phyloP scores from a whole-genome alignment of 2,329 filamentous ascomycete genomes.

The Epichloe elymi region DNA sequence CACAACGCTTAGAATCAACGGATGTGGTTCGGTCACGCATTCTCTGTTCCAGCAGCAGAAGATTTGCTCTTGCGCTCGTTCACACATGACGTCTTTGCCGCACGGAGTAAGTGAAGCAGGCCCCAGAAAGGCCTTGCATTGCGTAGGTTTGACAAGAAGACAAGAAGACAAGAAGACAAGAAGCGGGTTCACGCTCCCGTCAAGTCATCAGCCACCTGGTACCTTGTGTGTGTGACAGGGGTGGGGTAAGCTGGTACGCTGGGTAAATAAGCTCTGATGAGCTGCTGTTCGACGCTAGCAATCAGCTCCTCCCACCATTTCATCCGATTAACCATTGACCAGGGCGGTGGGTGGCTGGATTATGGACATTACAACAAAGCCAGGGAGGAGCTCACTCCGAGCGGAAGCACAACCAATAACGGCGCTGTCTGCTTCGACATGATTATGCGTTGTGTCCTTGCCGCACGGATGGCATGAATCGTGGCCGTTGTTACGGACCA shows the following conservation, averaged over 20 bases:
- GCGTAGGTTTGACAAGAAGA: too few species aligned
- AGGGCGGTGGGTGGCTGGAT: not conserved
- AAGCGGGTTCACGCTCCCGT: too few species aligned
- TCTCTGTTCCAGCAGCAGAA: too few species aligned
- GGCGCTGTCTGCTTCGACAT: not conserved
- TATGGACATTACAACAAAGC: not conserved
- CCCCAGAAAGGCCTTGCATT: too few species aligned
- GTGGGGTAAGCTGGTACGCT: not conserved
- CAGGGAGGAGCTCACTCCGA: not conserved
- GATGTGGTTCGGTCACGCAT: too few species aligned
- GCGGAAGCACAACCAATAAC: not conserved
- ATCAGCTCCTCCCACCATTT: not conserved
- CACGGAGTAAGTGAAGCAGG: too few species aligned
- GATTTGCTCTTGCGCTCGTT: too few species aligned
- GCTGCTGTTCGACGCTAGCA: slow-evolving; percentile 1
- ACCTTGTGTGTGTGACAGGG: not conserved
- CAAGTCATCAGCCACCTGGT: too few species aligned
- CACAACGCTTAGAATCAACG: too few species aligned
- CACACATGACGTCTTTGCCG: too few species aligned
- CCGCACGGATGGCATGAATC: not conserved
- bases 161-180: too few species aligned
- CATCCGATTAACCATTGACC: not conserved
- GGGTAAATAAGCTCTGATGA: not conserved
- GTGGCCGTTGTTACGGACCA: too few species aligned
- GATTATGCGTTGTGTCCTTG: not conserved